A percentile compares a stretch with the other conserved stretches of the same genome.
These are phyloP conservation scores for Phytophthora tentaculata DNA, from an alignment of 352 stramenopile species.

Conservation along the genomic window DNA sequence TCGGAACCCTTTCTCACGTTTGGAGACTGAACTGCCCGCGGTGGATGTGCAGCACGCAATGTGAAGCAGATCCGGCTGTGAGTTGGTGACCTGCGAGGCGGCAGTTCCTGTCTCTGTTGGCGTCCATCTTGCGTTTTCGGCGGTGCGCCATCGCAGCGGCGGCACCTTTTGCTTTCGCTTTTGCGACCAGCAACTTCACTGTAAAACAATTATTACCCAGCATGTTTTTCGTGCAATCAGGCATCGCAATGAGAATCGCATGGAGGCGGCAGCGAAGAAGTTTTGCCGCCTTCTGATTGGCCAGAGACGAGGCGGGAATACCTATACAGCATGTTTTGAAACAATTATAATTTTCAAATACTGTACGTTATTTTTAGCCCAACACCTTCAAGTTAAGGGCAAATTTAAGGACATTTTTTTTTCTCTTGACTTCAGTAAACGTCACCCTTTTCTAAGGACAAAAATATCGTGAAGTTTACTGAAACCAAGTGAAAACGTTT, in stretches of 20 bases:
- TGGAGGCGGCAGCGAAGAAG: conserved; percentile 16
- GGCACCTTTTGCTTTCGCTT: background rate
- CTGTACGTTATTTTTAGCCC: no score
- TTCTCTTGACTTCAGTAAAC: no score
- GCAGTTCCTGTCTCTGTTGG: conserved; percentile 36
- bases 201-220: background rate
- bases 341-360: no score
- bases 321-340: conserved; percentile 22
- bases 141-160: background rate
- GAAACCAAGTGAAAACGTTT: no score
- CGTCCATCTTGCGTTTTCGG: background rate
- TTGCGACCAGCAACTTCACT: background rate
- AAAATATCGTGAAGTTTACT: no score
- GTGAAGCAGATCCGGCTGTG: conserved; percentile 18
- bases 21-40: conserved; percentile 7
- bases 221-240: conserved; percentile 15
- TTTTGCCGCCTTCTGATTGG: conserved; percentile 18
- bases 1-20: conserved; percentile 19
- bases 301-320: conserved; percentile 34
- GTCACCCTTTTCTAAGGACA: no score
- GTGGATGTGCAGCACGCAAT: conserved; percentile 28
- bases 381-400: no score
- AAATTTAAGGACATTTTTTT: no score
- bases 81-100: conserved; percentile 25
- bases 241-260: conserved; percentile 2